phyloP scores from a whole-genome alignment of 208 protist genomes.

The Porcisia hertigi region DNA sequence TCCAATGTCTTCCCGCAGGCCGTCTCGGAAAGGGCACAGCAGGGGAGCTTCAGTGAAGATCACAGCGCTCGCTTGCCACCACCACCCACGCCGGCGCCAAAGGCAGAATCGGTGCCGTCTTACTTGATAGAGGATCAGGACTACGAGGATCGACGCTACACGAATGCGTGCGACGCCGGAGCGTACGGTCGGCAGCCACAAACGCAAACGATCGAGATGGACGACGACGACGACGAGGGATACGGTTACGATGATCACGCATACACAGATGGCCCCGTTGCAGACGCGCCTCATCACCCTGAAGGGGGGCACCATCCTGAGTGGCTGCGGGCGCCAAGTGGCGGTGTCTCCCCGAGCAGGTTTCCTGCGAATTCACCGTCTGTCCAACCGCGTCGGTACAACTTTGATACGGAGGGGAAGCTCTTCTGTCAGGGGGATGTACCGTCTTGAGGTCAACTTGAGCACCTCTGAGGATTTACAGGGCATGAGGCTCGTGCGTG shows the following conservation, averaged over 20 bases:
- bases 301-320: neutral
- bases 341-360: neutral
- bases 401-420: slow-evolving; percentile 13
- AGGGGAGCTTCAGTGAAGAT: neutral
- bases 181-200: neutral
- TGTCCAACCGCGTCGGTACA: slow-evolving; percentile 10
- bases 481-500: neutral
- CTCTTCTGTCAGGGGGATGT: slow-evolving; percentile 10
- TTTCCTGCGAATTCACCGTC: neutral
- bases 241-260: neutral
- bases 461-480: neutral
- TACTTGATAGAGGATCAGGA: slow-evolving; percentile 20
- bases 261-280: neutral
- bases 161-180: neutral
- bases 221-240: slow-evolving; percentile 12
- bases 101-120: slow-evolving; percentile 3
- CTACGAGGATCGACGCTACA: slow-evolving; percentile 18
- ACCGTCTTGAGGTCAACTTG: neutral
- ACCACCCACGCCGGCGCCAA: neutral
- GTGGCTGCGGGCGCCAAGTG: slow-evolving; percentile 14
- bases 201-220: slow-evolving; percentile 29
- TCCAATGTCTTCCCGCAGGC: slow-evolving; percentile 38
- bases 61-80: neutral
- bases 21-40: slow-evolving; percentile 4
- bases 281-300: neutral